A percentile compares a stretch with the other conserved stretches of the same genome.
Conservation (phyloP, 306 rosid species). For the Gillenia trifoliata region DNA sequence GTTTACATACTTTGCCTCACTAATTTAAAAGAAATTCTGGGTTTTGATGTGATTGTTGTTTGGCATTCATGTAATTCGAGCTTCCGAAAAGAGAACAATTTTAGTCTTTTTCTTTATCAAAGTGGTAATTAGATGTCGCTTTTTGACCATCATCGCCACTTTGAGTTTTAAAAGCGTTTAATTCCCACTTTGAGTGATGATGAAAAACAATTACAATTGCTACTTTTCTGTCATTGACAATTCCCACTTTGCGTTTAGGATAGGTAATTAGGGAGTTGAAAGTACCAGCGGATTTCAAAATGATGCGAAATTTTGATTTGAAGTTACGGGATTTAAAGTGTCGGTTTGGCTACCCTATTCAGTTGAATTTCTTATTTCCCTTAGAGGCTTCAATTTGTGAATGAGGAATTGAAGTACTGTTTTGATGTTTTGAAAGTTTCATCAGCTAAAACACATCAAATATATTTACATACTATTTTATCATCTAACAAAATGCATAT, state of each 20-base stretch:
- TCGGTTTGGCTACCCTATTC: neutral
- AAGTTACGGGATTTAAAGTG: neutral
- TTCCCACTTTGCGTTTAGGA: neutral
- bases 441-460: neutral
- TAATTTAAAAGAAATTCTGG: neutral
- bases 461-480: too few relatives aligned
- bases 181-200: neutral
- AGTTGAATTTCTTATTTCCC: neutral
- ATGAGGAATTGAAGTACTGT: neutral
- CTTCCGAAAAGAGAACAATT: neutral
- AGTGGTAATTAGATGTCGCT: neutral
- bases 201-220: constrained; percentile 3
- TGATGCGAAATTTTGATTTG: neutral
- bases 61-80: neutral
- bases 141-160: neutral
- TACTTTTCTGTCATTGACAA: neutral
- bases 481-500: too few relatives aligned
- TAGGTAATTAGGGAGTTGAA: neutral
- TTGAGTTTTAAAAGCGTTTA: neutral
- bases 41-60: neutral
- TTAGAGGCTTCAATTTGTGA: neutral
- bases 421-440: neutral
- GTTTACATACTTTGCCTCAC: neutral
- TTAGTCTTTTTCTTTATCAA: neutral
- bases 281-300: neutral